These are phyloP conservation scores for Chrysosporium queenslandicum DNA, from an alignment of 2,329 filamentous ascomycete species.

Conservation along the genomic window DNA sequence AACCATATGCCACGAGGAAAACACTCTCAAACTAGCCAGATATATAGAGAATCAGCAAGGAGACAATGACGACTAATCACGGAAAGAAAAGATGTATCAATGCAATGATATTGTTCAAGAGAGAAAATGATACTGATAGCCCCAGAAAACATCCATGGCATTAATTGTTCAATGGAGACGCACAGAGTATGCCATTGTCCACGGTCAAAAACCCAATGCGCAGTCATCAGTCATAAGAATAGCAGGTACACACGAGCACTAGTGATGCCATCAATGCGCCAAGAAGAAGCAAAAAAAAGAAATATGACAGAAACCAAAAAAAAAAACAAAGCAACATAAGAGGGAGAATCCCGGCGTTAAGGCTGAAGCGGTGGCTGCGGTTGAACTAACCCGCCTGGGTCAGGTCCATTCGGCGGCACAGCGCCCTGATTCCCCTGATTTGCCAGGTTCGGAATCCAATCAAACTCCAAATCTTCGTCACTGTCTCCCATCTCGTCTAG, in stretches of 20 bases:
- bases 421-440: background rate
- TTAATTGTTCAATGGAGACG: background rate
- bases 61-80: background rate
- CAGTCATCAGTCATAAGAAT: conserved; percentile 1
- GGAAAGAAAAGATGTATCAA: background rate
- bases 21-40: too few relatives aligned
- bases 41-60: too few relatives aligned
- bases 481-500: conserved; percentile 21
- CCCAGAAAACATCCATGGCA: background rate
- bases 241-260: too few relatives aligned
- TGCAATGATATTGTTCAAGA: background rate
- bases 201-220: conserved; percentile 3
- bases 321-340: background rate
- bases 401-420: background rate
- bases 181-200: background rate
- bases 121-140: background rate
- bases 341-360: background rate
- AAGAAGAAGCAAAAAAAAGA: conserved; percentile 14
- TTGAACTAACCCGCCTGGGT: background rate
- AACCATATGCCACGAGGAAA: too few relatives aligned
- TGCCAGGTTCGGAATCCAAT: conserved; percentile 13
- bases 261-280: too few relatives aligned
- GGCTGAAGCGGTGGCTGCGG: background rate
- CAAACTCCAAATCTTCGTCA: conserved; percentile 22
- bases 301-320: background rate